Evolutionary conservation across 345 rosid species (phyloP).

Genomic region (thale cress (Arabidopsis thaliana)): TAIR10.1 NC_003074.8:22942001-22942500

Average conservation of each 20-base stretch:
- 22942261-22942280: neutral
- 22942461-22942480: slow-evolving; percentile 50
- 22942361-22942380: slow-evolving; percentile 74
- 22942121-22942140: slow-evolving; percentile 60
- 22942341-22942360: slow-evolving; percentile 73
- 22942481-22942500: slow-evolving; percentile 70
- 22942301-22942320: slow-evolving; percentile 63
- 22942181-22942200: slow-evolving; percentile 18
- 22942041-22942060: slow-evolving; percentile 68
- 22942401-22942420: slow-evolving; percentile 19
- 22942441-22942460: slow-evolving; percentile 52
- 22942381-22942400: slow-evolving; percentile 52
- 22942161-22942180: slow-evolving; percentile 1
- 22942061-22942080: slow-evolving; percentile 62
- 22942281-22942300: neutral
- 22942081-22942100: slow-evolving; percentile 67
- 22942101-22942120: slow-evolving; percentile 67
- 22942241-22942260: slow-evolving; percentile 11
- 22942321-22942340: slow-evolving; percentile 63
- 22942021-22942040: slow-evolving; percentile 51
- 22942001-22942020: slow-evolving; percentile 63
- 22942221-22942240: slow-evolving; percentile 17
- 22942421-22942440: slow-evolving; percentile 16
- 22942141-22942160: slow-evolving; percentile 69
- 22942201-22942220: neutral